phyloP scores from a whole-genome alignment of 805 yeast genomes.

The Vanderwaltozyma yarrowii region DNA sequence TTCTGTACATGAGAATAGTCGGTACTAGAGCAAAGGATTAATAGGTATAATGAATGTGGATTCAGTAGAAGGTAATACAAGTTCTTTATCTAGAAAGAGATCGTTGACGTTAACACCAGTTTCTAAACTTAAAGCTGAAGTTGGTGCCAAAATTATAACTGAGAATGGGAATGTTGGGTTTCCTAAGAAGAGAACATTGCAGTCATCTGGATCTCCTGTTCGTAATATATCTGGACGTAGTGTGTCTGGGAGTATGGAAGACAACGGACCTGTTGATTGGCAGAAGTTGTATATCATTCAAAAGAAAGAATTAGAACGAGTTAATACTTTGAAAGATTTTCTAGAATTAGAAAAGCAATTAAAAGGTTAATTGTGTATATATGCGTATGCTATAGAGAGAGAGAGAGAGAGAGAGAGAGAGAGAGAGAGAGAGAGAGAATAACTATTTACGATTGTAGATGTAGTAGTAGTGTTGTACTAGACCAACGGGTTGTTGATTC shows the following conservation, averaged over 20 bases:
- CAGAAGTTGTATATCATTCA: conserved; percentile 13
- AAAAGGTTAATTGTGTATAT: not conserved
- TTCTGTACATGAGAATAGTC: no score
- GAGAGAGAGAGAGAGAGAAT: no score
- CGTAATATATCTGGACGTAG: conserved; percentile 5
- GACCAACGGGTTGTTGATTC: conserved; percentile 35
- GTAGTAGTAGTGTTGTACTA: not conserved
- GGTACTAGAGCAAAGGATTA: no score
- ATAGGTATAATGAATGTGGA: not conserved
- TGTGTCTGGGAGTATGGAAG: conserved; percentile 1
- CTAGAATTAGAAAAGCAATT: conserved; percentile 15
- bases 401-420: no score
- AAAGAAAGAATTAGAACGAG: conserved; percentile 12
- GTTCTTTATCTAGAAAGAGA: not conserved
- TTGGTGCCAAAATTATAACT: not conserved
- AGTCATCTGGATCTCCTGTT: conserved; percentile 7
- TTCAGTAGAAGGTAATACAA: not conserved
- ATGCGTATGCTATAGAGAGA: not conserved
- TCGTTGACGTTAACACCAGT: not conserved
- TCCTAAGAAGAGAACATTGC: conserved; percentile 12
- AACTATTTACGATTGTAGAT: no score
- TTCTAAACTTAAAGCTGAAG: not conserved
- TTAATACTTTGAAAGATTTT: conserved; percentile 14
- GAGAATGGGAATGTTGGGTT: conserved; percentile 2
- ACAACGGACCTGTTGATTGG: conserved; percentile 16